Conservation (phyloP, 2,329 filamentous ascomycete genomes). For the Colletotrichum higginsianum region DNA sequence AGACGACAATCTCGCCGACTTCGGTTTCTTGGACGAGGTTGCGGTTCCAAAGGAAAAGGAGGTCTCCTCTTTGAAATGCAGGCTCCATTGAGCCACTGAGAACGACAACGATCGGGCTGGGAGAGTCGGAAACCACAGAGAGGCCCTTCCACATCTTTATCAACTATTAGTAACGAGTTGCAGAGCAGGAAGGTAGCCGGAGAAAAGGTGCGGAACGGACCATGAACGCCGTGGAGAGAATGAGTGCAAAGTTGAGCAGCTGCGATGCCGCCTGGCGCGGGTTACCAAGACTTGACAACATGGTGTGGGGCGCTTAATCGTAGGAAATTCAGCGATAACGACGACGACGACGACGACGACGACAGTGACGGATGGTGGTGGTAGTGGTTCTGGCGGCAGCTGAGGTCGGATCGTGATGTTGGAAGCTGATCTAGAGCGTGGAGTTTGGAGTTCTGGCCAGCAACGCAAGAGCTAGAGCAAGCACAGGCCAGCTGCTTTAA, state of each 20-base stretch:
- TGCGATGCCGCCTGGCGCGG: constrained; percentile 86
- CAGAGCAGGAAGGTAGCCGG: too few species aligned
- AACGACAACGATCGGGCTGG: constrained; percentile 86
- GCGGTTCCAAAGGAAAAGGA: constrained; percentile 84
- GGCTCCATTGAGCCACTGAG: constrained; percentile 89
- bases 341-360: too few species aligned
- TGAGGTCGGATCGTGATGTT: constrained; percentile 17
- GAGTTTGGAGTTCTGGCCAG: constrained; percentile 39
- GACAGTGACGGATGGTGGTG: background rate
- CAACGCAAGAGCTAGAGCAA: constrained; percentile 33
- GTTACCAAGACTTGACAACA: constrained; percentile 80
- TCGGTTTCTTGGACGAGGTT: constrained; percentile 70
- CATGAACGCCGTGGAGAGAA: constrained; percentile 94
- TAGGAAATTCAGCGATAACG: too few species aligned
- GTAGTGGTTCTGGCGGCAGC: background rate
- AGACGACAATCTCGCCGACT: constrained; percentile 73
- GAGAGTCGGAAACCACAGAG: constrained; percentile 81
- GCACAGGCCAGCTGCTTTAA: constrained; percentile 37
- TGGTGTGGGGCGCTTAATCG: constrained; percentile 53
- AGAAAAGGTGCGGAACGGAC: constrained; percentile 54
- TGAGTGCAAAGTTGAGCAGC: constrained; percentile 90
- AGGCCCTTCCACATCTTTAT: constrained; percentile 88
- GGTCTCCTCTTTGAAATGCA: constrained; percentile 83
- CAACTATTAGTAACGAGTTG: constrained; percentile 14
- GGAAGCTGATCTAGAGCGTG: background rate